These are phyloP conservation scores for Malassezia caprae DNA, from an alignment of 1,284 basidiomycete species.

Conservation along the genomic window DNA sequence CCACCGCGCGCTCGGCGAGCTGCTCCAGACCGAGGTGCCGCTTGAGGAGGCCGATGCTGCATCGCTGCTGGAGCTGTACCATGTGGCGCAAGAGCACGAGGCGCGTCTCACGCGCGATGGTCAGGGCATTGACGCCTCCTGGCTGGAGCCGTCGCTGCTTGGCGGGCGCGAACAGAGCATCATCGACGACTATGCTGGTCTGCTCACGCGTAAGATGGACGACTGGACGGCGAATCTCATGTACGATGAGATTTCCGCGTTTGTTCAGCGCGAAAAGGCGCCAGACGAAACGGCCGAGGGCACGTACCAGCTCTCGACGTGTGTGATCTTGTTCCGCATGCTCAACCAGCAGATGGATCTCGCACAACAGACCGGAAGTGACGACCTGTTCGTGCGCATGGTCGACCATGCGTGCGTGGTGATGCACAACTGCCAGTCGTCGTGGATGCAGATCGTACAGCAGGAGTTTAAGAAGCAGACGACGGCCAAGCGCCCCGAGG, in stretches of 20 bases:
- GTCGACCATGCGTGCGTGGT: slow-evolving; percentile 78
- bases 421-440: slow-evolving; percentile 78
- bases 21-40: slow-evolving; percentile 63
- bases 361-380: slow-evolving; percentile 89
- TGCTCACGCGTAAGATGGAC: slow-evolving; percentile 90
- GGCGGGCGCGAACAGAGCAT: slow-evolving; percentile 85
- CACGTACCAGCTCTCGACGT: slow-evolving; percentile 79
- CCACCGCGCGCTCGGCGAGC: slow-evolving; percentile 74
- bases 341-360: slow-evolving; percentile 94
- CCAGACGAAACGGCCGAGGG: slow-evolving; percentile 83
- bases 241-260: slow-evolving; percentile 77
- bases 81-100: slow-evolving; percentile 91
- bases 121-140: slow-evolving; percentile 51
- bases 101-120: slow-evolving; percentile 80
- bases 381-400: slow-evolving; percentile 79
- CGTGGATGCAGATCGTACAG: slow-evolving; percentile 77
- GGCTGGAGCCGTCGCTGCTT: slow-evolving; percentile 58
- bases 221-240: slow-evolving; percentile 94
- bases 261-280: slow-evolving; percentile 68
- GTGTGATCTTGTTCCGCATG: slow-evolving; percentile 89
- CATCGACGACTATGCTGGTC: slow-evolving; percentile 86
- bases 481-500: slow-evolving; percentile 68
- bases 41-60: slow-evolving; percentile 70
- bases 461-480: slow-evolving; percentile 75
- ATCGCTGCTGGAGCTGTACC: slow-evolving; percentile 71